A percentile compares a stretch with the other conserved stretches of the same genome.
Conservation (phyloP, 83 land plant genomes). For the Picea mariana region DNA sequence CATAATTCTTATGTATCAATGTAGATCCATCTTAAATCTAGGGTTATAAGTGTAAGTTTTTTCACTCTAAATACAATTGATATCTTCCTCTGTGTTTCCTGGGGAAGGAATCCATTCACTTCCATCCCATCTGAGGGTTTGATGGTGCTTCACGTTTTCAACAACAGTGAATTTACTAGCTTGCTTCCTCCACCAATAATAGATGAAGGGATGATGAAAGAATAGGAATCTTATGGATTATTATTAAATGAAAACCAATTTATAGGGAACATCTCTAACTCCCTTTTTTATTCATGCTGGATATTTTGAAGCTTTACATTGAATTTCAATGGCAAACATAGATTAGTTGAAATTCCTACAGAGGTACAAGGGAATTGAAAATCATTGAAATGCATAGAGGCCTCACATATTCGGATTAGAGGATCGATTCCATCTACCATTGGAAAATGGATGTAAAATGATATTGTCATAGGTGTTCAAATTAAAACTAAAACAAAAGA, state of each 20-base stretch:
- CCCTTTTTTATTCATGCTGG: constrained; percentile 10
- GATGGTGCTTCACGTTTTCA: constrained; percentile 44
- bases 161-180: constrained; percentile 42
- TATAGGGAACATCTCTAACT: constrained; percentile 28
- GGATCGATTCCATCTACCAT: constrained; percentile 15
- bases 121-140: background rate
- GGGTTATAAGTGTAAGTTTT: no score
- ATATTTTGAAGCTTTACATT: constrained; percentile 9
- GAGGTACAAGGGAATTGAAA: constrained; percentile 11
- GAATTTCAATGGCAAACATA: constrained; percentile 13
- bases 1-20: no score
- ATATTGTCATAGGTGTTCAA: no score
- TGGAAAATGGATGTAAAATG: no score
- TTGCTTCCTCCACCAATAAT: constrained; percentile 19
- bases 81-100: constrained; percentile 21
- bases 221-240: constrained; percentile 29
- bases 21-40: no score
- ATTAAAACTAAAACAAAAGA: no score
- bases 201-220: constrained; percentile 23
- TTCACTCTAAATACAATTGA: no score
- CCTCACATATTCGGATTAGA: background rate
- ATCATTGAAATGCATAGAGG: background rate
- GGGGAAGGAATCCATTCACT: background rate
- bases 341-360: background rate
- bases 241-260: constrained; percentile 37